Evolutionary conservation across 164 flowering plant species (phyloP).

Genomic region (Liriodendron chinense): DNA sequence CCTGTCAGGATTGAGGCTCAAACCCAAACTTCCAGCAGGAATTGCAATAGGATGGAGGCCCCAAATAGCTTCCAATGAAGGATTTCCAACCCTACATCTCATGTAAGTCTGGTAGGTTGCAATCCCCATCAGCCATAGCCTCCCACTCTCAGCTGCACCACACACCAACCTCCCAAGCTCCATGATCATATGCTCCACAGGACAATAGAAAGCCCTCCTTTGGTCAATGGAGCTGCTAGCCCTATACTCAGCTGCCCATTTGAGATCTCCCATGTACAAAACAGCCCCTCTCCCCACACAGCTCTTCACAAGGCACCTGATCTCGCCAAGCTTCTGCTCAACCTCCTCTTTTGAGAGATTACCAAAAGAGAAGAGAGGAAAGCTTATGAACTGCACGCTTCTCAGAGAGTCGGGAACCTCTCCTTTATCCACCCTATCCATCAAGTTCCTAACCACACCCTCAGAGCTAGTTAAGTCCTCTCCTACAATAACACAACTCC

Average conservation of each 20-base stretch:
- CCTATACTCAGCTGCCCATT: slow-evolving; percentile 67
- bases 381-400: slow-evolving; percentile 47
- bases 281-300: slow-evolving; percentile 48
- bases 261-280: slow-evolving; percentile 82
- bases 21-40: slow-evolving; percentile 66
- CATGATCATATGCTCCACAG: slow-evolving; percentile 69
- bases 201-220: slow-evolving; percentile 46
- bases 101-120: slow-evolving; percentile 74
- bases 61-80: slow-evolving; percentile 74
- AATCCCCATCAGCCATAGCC: slow-evolving; percentile 72
- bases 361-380: slow-evolving; percentile 48
- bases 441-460: slow-evolving; percentile 53
- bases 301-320: slow-evolving; percentile 49
- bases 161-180: slow-evolving; percentile 69
- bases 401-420: slow-evolving; percentile 55
- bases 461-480: slow-evolving; percentile 56
- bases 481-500: slow-evolving; percentile 61
- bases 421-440: slow-evolving; percentile 56
- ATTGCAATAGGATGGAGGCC: slow-evolving; percentile 65
- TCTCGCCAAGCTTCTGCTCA: slow-evolving; percentile 60
- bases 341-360: slow-evolving; percentile 52
- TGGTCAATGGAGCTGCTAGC: slow-evolving; percentile 34
- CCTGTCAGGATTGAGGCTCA: slow-evolving; percentile 80
- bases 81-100: slow-evolving; percentile 68
- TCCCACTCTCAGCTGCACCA: slow-evolving; percentile 47